phyloP scores from a whole-genome alignment of 2,329 filamentous ascomycete species.

The Beauveria asiatica region DNA sequence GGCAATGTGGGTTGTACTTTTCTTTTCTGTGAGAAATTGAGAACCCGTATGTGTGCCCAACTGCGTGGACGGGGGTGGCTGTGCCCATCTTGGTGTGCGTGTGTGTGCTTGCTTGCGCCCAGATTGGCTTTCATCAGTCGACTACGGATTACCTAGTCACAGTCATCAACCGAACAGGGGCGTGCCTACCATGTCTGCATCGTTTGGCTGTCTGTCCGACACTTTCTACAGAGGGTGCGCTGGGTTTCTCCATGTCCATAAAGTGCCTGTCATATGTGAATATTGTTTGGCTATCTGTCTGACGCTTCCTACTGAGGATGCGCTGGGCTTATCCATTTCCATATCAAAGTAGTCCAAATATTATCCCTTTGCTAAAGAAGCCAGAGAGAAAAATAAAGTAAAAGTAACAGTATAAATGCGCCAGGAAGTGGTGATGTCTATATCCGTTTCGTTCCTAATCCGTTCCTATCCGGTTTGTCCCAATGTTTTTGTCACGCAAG shows the following conservation, averaged over 20 bases:
- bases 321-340: slow-evolving; percentile 6
- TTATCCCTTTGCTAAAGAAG: slow-evolving; percentile 4
- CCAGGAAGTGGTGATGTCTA: slow-evolving; percentile 16
- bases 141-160: too few species aligned
- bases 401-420: slow-evolving; percentile 10
- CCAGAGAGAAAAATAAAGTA: slow-evolving; percentile 1
- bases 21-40: not conserved
- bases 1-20: too few species aligned
- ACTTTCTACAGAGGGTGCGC: too few species aligned
- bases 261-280: not conserved
- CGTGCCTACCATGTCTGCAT: not conserved
- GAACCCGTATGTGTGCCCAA: not conserved
- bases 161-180: not conserved
- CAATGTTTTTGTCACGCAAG: not conserved
- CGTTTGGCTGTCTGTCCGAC: too few species aligned
- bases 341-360: slow-evolving; percentile 16
- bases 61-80: not conserved
- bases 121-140: not conserved
- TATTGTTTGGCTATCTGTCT: not conserved
- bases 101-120: not conserved
- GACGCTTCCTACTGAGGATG: not conserved
- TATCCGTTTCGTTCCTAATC: slow-evolving; percentile 10
- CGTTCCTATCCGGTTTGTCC: slow-evolving; percentile 1
- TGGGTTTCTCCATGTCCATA: too few species aligned
- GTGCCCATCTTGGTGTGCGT: not conserved